Conservation (phyloP, 805 yeast genomes). For the Wickerhamomyces pijperi region DNA sequence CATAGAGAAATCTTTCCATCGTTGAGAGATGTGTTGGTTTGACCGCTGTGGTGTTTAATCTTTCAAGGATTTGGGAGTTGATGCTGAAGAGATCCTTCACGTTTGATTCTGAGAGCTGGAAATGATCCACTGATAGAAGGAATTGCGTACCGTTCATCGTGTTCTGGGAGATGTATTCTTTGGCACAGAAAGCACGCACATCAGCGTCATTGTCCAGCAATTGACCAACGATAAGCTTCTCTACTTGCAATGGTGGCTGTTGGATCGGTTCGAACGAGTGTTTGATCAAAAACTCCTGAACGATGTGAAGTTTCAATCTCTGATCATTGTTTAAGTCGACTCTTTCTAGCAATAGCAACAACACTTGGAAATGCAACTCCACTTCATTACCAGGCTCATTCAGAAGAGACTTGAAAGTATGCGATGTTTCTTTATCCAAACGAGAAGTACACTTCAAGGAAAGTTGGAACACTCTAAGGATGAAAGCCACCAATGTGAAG, state of each 20-base stretch:
- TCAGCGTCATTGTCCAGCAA: no score
- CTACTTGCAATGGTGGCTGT: no score
- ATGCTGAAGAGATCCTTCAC: neutral
- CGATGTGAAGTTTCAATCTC: slow-evolving; percentile 6
- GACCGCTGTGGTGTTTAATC: neutral
- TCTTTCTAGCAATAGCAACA: slow-evolving; percentile 4
- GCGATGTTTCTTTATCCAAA: slow-evolving; percentile 7
- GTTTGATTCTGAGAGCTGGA: slow-evolving; percentile 6
- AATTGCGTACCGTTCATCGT: slow-evolving; percentile 11
- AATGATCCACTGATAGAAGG: slow-evolving; percentile 9
- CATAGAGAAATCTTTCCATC: slow-evolving; percentile 4
- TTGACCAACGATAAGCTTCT: no score
- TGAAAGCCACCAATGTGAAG: slow-evolving; percentile 7
- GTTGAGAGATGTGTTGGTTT: slow-evolving; percentile 1
- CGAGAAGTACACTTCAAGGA: slow-evolving; percentile 8
- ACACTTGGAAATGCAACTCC: slow-evolving; percentile 10
- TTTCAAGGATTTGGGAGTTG: neutral
- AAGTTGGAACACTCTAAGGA: slow-evolving; percentile 12
- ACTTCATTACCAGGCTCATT: slow-evolving; percentile 6
- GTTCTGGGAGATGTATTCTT: slow-evolving; percentile 6
- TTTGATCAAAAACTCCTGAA: slow-evolving; percentile 5
- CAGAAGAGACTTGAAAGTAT: slow-evolving; percentile 6
- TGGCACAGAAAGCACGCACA: neutral
- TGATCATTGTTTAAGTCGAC: slow-evolving; percentile 3
- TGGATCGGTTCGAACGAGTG: slow-evolving; percentile 3